Evolutionary conservation across 2,329 filamentous ascomycete genomes (phyloP).

Genomic region (Pseudopithomyces chartarum): DNA sequence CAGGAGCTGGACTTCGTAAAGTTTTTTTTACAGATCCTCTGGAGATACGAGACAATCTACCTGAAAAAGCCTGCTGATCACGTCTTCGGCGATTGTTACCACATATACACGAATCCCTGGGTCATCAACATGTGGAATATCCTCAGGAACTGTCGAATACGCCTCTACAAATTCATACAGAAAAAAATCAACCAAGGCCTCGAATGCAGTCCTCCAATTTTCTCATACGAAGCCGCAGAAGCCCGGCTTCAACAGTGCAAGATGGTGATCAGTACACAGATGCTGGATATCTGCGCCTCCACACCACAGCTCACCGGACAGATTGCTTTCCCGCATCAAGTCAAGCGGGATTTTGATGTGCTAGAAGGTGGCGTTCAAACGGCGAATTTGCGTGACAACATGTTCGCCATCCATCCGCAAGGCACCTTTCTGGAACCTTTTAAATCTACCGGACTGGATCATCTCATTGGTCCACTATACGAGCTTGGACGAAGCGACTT

Average conservation of each 20-base stretch:
- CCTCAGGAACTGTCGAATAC: constrained; percentile 26
- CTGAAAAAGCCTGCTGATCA: constrained; percentile 19
- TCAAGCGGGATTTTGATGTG: not conserved
- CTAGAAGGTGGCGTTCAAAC: not conserved
- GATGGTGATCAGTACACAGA: constrained; percentile 16
- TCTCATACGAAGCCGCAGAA: constrained; percentile 12
- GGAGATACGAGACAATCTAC: constrained; percentile 27
- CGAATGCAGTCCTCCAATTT: constrained; percentile 16
- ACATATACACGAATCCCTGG: constrained; percentile 38
- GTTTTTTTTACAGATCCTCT: constrained; percentile 25
- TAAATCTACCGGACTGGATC: constrained; percentile 27
- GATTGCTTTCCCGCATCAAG: constrained; percentile 25
- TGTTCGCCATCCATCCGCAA: constrained; percentile 20
- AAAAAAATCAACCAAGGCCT: constrained; percentile 23
- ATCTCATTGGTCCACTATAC: constrained; percentile 36
- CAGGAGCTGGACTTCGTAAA: constrained; percentile 28
- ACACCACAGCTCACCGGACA: constrained; percentile 36
- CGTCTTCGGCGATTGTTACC: constrained; percentile 27
- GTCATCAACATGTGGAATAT: constrained; percentile 40
- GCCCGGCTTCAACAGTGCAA: constrained; percentile 17
- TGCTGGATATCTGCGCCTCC: constrained; percentile 26
- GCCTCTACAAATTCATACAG: constrained; percentile 29
- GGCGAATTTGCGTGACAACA: not conserved
- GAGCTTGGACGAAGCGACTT: constrained; percentile 17
- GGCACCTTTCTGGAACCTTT: constrained; percentile 29